Evolutionary conservation across 2,329 filamentous ascomycete species (phyloP).

Genomic region (Aspergillus puulaauensis): DNA sequence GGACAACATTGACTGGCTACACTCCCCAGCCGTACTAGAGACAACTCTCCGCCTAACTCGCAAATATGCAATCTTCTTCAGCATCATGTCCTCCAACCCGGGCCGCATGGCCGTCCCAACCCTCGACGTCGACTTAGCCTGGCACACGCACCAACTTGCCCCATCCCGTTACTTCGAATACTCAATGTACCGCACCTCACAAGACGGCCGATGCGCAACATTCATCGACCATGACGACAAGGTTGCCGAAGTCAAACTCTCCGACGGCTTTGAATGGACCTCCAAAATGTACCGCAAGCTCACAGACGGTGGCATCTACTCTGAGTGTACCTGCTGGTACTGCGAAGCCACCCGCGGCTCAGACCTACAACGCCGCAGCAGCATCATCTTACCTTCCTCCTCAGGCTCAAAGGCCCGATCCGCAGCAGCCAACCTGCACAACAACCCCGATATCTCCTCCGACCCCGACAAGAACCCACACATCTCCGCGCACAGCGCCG

Average conservation of each 20-base stretch:
- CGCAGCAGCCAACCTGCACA: slow-evolving; percentile 49
- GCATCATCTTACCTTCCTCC: slow-evolving; percentile 32
- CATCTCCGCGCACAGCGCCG: slow-evolving; percentile 71
- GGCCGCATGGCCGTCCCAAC: slow-evolving; percentile 36
- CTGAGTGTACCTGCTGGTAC: slow-evolving; percentile 47
- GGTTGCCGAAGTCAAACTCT: slow-evolving; percentile 66
- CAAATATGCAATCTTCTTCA: slow-evolving; percentile 52
- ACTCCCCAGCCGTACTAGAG: slow-evolving; percentile 62
- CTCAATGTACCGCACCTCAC: slow-evolving; percentile 45
- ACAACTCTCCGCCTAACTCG: slow-evolving; percentile 65
- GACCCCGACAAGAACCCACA: slow-evolving; percentile 62
- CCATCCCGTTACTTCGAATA: slow-evolving; percentile 63
- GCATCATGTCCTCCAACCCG: slow-evolving; percentile 39
- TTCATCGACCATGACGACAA: slow-evolving; percentile 86
- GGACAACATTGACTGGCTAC: slow-evolving; percentile 74
- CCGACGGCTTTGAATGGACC: slow-evolving; percentile 69
- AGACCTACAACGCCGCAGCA: slow-evolving; percentile 48
- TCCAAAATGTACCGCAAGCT: slow-evolving; percentile 65
- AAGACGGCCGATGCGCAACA: slow-evolving; percentile 28
- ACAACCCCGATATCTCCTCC: slow-evolving; percentile 43
- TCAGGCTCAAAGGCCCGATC: slow-evolving; percentile 53
- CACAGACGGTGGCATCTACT: slow-evolving; percentile 61
- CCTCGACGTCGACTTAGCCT: slow-evolving; percentile 38
- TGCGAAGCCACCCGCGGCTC: slow-evolving; percentile 69
- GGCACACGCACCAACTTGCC: slow-evolving; percentile 73